A percentile compares a stretch with the other conserved stretches of the same genome.
Evolutionary conservation across 306 rosid species (phyloP).

Genomic region (Fragaria iinumae): DNA sequence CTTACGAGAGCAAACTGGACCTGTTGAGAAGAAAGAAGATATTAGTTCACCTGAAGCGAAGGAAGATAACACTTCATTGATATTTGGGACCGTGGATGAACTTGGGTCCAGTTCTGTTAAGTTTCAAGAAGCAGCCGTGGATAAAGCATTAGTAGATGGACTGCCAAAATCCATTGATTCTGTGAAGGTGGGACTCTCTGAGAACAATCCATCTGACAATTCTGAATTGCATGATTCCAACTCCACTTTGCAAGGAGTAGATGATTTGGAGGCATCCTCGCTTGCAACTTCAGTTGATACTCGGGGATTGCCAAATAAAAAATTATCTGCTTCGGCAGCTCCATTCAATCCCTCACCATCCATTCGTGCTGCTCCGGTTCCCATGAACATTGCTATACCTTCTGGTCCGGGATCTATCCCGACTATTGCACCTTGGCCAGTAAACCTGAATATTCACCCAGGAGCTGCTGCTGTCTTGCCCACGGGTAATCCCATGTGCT

Average conservation of each 20-base stretch:
- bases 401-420: conserved; percentile 61
- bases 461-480: conserved; percentile 58
- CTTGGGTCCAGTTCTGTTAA: conserved; percentile 39
- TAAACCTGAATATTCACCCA: conserved; percentile 85
- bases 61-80: conserved; percentile 37
- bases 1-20: conserved; percentile 41
- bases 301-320: conserved; percentile 52
- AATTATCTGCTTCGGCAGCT: conserved; percentile 93
- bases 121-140: conserved; percentile 43
- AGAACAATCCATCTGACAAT: conserved; percentile 40
- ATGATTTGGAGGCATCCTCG: conserved; percentile 44
- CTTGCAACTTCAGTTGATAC: conserved; percentile 41
- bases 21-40: conserved; percentile 50
- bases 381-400: conserved; percentile 68
- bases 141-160: conserved; percentile 30
- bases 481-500: conserved; percentile 63
- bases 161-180: conserved; percentile 39
- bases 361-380: conserved; percentile 64
- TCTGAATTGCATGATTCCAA: conserved; percentile 47
- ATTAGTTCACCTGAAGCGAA: conserved; percentile 25
- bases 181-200: conserved; percentile 38
- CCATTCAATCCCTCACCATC: conserved; percentile 88
- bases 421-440: conserved; percentile 74
- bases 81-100: conserved; percentile 39
- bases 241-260: conserved; percentile 43